A percentile compares a stretch with the other conserved stretches of the same genome.
Evolutionary conservation across 1,284 basidiomycete species (phyloP).

Genomic region (Sanghuangporus weigelae): DNA sequence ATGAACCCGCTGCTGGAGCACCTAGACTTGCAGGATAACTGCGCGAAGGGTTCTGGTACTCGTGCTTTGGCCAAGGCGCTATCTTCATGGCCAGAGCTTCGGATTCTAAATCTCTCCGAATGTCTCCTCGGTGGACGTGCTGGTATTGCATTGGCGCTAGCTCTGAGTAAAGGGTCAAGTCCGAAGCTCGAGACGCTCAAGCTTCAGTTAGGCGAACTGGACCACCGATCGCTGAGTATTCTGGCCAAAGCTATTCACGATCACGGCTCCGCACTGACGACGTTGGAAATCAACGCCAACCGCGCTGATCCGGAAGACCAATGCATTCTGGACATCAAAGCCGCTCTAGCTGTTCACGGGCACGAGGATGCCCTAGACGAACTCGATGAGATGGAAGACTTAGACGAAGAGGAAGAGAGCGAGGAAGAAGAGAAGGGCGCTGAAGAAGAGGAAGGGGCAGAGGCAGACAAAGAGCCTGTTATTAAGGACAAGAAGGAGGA

Average conservation of each 20-base stretch:
- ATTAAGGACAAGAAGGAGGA: conserved; percentile 23
- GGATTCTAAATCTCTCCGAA: conserved; percentile 86
- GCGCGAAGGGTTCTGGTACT: conserved; percentile 75
- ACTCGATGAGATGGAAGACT: conserved; percentile 62
- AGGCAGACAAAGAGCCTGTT: conserved; percentile 26
- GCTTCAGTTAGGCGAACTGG: conserved; percentile 89
- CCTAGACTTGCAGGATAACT: conserved; percentile 96
- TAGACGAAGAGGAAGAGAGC: conserved; percentile 41
- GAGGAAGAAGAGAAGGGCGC: conserved; percentile 37
- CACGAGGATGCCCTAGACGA: conserved; percentile 81
- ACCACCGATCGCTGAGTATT: conserved; percentile 60
- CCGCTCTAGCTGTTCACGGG: conserved; percentile 66
- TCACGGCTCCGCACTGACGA: conserved; percentile 53
- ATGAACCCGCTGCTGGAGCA: conserved; percentile 66
- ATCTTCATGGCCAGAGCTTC: conserved; percentile 65
- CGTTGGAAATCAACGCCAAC: conserved; percentile 85
- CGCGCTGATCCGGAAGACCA: conserved; percentile 81
- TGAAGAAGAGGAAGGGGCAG: conserved; percentile 33
- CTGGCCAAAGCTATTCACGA: conserved; percentile 63
- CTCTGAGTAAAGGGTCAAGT: conserved; percentile 58
- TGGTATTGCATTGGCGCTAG: conserved; percentile 58
- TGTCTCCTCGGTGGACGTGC: conserved; percentile 67
- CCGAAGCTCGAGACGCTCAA: conserved; percentile 70
- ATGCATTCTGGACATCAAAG: conserved; percentile 57
- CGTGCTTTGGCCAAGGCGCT: conserved; percentile 74